phyloP scores from a whole-genome alignment of 306 rosid species.

The Lupinus albus region DNA sequence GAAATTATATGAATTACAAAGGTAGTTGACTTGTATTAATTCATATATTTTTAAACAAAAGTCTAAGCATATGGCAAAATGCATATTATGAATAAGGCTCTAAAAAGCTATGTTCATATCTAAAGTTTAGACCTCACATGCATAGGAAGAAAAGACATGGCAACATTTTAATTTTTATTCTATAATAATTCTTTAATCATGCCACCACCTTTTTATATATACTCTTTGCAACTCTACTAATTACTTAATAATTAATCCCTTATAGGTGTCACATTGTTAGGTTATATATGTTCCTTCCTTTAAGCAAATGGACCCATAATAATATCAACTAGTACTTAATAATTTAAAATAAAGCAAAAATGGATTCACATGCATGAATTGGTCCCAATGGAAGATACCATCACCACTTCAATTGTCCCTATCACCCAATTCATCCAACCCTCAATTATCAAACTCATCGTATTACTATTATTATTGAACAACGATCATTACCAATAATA shows the following conservation, averaged over 20 bases:
- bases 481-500: no score
- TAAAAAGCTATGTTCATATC: slow-evolving; percentile 16
- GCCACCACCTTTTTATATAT: no score
- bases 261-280: slow-evolving; percentile 26
- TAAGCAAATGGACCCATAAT: slow-evolving; percentile 19
- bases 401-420: no score
- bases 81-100: slow-evolving; percentile 15
- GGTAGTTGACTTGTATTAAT: background rate
- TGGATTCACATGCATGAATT: no score
- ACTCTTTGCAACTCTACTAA: background rate
- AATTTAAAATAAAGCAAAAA: no score
- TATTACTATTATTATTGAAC: no score
- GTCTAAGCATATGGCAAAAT: slow-evolving; percentile 34
- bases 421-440: no score
- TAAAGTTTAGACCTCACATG: slow-evolving; percentile 46
- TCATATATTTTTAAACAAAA: background rate
- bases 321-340: background rate
- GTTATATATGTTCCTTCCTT: slow-evolving; percentile 31
- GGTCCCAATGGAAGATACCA: no score
- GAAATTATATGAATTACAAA: background rate
- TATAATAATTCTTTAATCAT: slow-evolving; percentile 6
- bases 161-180: slow-evolving; percentile 38
- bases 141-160: slow-evolving; percentile 24
- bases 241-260: slow-evolving; percentile 1
- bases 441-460: no score